Evolutionary conservation across 441 rosid species (phyloP).

Genomic region (Adansonia gregorii): DNA sequence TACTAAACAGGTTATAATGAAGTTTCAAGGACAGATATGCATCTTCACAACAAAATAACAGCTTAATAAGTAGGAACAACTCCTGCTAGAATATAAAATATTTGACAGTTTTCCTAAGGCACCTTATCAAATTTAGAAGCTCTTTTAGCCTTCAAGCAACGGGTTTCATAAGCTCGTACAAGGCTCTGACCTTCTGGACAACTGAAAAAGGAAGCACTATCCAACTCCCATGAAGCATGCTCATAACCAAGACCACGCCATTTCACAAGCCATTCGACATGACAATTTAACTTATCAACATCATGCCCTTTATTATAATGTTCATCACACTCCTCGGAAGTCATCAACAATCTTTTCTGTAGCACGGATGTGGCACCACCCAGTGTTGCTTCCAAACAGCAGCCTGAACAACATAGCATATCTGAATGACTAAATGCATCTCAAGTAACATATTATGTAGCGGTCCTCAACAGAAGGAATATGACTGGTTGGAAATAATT

Average conservation of each 20-base stretch:
- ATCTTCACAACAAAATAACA: conserved; percentile 13
- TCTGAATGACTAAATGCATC: conserved; percentile 11
- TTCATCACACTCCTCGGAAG: conserved; percentile 34
- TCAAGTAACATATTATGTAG: background rate
- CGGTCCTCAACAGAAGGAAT: conserved; percentile 1
- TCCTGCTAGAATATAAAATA: background rate
- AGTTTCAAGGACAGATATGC: background rate
- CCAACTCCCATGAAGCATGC: conserved; percentile 69
- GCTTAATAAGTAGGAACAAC: background rate
- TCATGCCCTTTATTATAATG: background rate
- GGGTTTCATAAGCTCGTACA: conserved; percentile 50
- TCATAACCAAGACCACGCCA: conserved; percentile 69
- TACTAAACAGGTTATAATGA: conserved; percentile 7
- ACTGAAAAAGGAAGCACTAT: conserved; percentile 44
- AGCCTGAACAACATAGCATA: conserved; percentile 37
- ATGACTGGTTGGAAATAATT: conserved; percentile 7
- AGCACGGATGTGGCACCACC: conserved; percentile 57
- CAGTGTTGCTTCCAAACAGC: conserved; percentile 50
- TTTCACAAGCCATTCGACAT: conserved; percentile 65
- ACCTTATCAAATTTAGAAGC: conserved; percentile 43
- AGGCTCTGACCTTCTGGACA: conserved; percentile 46
- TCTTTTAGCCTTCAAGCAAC: conserved; percentile 34
- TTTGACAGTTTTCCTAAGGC: background rate
- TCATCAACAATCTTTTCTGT: conserved; percentile 40
- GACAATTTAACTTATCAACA: conserved; percentile 29